Evolutionary conservation across 345 rosid species (phyloP).

Genomic region (Trapa incisa): DNA sequence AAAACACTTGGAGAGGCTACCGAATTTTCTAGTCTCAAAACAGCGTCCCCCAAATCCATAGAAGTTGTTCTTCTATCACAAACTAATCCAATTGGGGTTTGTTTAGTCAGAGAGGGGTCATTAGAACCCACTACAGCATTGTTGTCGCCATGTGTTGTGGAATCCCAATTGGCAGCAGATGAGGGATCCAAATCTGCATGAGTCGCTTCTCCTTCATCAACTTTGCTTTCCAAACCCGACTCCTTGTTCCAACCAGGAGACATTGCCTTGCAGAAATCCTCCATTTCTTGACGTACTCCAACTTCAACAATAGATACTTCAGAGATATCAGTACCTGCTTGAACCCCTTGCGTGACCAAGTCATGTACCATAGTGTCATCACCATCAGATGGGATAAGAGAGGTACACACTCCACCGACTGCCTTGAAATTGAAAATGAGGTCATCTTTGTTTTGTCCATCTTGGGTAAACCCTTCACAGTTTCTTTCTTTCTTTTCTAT

Average conservation of each 20-base stretch:
- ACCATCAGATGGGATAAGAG: background rate
- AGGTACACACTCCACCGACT: background rate
- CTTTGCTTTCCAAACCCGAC: background rate
- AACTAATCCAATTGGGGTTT: background rate
- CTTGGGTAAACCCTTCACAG: background rate
- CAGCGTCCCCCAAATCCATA: background rate
- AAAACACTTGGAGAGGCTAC: background rate
- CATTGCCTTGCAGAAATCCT: background rate
- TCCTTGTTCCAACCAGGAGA: background rate
- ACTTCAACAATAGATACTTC: background rate
- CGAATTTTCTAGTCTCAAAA: background rate
- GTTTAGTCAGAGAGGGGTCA: background rate
- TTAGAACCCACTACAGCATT: background rate
- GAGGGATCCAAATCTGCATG: background rate
- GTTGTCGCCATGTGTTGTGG: background rate
- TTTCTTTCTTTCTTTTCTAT: background rate
- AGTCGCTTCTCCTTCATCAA: background rate
- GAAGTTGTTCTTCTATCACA: background rate
- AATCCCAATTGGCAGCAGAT: slow-evolving; percentile 3
- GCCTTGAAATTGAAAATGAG: background rate
- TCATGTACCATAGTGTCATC: slow-evolving; percentile 1
- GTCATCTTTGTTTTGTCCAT: background rate
- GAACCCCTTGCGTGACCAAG: background rate
- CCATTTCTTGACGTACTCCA: background rate
- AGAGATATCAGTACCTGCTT: background rate